Percentiles rank a stretch among this genome's conserved stretches.
phyloP scores from a whole-genome alignment of 2,329 filamentous ascomycete species.

The Pseudofabraea citricarpa region DNA sequence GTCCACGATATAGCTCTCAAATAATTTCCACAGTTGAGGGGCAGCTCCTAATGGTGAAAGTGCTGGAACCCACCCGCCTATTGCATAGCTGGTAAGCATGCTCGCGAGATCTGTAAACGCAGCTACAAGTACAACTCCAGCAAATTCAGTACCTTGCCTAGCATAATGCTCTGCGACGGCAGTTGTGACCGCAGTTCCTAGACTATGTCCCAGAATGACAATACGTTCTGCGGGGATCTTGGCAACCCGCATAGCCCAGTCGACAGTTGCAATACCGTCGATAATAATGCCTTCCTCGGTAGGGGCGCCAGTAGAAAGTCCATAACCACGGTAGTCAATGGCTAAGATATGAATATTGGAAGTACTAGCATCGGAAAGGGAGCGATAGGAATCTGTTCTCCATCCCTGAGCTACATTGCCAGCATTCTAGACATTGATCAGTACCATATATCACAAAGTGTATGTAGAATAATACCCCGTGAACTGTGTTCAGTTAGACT shows the following conservation, averaged over 20 bases:
- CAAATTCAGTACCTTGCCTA: slow-evolving; percentile 59
- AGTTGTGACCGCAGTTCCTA: slow-evolving; percentile 80
- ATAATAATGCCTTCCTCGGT: slow-evolving; percentile 76
- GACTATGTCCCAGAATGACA: slow-evolving; percentile 77
- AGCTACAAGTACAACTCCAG: slow-evolving; percentile 73
- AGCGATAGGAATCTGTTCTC: slow-evolving; percentile 73
- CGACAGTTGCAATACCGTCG: slow-evolving; percentile 69
- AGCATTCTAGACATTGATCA: slow-evolving; percentile 60
- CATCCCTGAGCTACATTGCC: slow-evolving; percentile 77
- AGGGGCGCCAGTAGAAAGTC: slow-evolving; percentile 72
- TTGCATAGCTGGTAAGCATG: slow-evolving; percentile 70
- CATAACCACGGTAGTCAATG: slow-evolving; percentile 88
- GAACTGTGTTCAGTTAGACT: slow-evolving; percentile 40
- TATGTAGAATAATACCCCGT: slow-evolving; percentile 42
- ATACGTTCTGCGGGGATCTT: slow-evolving; percentile 67
- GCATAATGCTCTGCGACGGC: slow-evolving; percentile 70
- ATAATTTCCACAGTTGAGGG: slow-evolving; percentile 55
- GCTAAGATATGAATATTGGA: slow-evolving; percentile 74
- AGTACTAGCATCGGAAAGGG: slow-evolving; percentile 65
- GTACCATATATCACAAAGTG: background rate
- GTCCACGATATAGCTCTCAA: slow-evolving; percentile 66
- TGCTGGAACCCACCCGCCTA: slow-evolving; percentile 73
- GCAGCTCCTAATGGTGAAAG: slow-evolving; percentile 69
- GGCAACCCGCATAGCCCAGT: slow-evolving; percentile 64
- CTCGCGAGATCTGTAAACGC: slow-evolving; percentile 71